phyloP scores from a whole-genome alignment of 2,329 filamentous ascomycete species.

The Pseudophaeomoniella oleicola region DNA sequence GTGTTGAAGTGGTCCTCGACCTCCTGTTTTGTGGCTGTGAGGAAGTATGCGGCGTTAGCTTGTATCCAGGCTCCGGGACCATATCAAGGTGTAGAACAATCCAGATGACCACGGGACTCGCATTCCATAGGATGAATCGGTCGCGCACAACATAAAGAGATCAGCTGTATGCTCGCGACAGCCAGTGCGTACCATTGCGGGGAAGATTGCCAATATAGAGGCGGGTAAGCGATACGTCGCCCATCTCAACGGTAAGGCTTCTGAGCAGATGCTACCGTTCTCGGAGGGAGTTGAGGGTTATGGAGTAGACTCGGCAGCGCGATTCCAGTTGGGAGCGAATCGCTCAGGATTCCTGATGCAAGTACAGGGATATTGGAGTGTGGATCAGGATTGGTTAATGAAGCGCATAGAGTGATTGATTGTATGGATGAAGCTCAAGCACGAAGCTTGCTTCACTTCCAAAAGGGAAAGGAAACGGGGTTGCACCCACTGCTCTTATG shows the following conservation, averaged over 20 bases:
- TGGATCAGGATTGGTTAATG: not conserved
- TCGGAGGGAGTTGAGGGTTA: too few relatives aligned
- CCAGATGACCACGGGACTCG: too few relatives aligned
- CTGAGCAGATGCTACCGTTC: not conserved
- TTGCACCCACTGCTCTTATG: too few relatives aligned
- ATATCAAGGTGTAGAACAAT: constrained; percentile 16
- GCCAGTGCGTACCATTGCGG: constrained; percentile 62
- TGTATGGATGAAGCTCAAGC: too few relatives aligned
- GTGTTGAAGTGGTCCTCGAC: constrained; percentile 90
- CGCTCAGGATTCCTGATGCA: not conserved
- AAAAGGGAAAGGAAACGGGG: too few relatives aligned
- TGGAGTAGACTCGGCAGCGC: too few relatives aligned
- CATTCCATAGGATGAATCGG: constrained; percentile 5
- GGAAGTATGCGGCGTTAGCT: constrained; percentile 21
- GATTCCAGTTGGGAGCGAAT: not conserved
- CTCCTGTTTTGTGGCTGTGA: constrained; percentile 82
- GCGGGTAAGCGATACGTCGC: constrained; percentile 84
- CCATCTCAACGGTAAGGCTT: constrained; percentile 40
- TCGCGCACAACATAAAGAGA: constrained; percentile 7
- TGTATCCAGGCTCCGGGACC: constrained; percentile 25
- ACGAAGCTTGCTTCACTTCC: too few relatives aligned
- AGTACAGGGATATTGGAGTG: not conserved
- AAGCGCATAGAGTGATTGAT: not conserved
- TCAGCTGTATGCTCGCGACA: constrained; percentile 5
- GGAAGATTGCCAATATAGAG: constrained; percentile 97